Evolutionary conservation across 2,329 filamentous ascomycete species (phyloP).

Genomic region (Penicillium glabrum): DNA sequence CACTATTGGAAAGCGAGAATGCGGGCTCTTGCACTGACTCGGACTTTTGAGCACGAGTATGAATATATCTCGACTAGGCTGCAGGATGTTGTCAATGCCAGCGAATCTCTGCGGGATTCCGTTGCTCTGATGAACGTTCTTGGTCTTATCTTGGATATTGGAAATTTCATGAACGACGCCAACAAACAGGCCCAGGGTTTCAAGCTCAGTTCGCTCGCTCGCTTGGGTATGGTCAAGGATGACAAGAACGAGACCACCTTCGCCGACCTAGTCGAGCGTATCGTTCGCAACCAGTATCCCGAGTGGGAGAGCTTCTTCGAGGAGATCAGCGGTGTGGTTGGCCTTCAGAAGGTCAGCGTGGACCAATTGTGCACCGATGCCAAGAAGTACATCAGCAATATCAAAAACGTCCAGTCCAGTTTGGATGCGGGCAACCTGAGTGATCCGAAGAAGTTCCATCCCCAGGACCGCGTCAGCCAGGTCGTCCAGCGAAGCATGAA

Average conservation of each 20-base stretch:
- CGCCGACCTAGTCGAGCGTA: conserved; percentile 92
- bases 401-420: conserved; percentile 88
- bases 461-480: conserved; percentile 89
- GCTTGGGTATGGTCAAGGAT: conserved; percentile 96
- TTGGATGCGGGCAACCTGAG: conserved; percentile 92
- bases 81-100: conserved; percentile 79
- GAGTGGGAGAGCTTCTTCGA: conserved; percentile 89
- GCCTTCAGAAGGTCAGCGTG: conserved; percentile 87
- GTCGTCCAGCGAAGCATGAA: conserved; percentile 94
- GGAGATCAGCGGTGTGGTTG: conserved; percentile 78
- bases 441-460: conserved; percentile 96
- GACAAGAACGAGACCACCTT: conserved; percentile 98
- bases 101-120: conserved; percentile 86
- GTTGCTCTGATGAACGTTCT: conserved; percentile 94
- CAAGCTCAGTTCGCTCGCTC: conserved; percentile 91
- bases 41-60: conserved; percentile 82
- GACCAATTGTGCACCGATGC: conserved; percentile 87
- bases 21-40: conserved; percentile 81
- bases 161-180: conserved; percentile 99
- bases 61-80: conserved; percentile 87
- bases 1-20: conserved; percentile 99
- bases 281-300: conserved; percentile 92
- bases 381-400: conserved; percentile 89
- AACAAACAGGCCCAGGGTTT: conserved; percentile 98
- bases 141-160: conserved; percentile 92